A percentile compares a stretch with the other conserved stretches of the same genome.
These are phyloP conservation scores for Exutisphaerella laricina DNA, from an alignment of 2,329 filamentous ascomycete species.

Conservation along the genomic window DNA sequence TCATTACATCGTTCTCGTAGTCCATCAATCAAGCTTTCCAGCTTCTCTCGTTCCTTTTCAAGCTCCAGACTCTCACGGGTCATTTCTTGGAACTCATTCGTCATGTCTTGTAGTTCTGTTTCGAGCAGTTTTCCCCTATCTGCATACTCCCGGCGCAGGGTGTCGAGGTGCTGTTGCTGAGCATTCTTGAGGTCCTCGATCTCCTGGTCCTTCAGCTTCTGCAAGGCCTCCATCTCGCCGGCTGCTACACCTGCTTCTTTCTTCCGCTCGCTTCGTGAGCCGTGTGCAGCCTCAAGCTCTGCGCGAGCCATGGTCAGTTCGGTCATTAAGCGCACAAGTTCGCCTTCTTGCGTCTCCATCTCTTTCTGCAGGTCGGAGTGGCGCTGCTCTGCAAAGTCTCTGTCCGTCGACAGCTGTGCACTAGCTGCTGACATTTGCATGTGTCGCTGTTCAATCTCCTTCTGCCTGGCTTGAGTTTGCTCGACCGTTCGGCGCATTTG, in stretches of 20 bases:
- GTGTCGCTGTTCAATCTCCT: constrained; percentile 31
- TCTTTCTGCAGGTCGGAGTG: constrained; percentile 31
- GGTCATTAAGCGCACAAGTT: constrained; percentile 61
- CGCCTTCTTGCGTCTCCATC: constrained; percentile 48
- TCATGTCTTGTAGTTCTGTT: constrained; percentile 60
- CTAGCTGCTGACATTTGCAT: constrained; percentile 27
- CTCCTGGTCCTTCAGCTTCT: constrained; percentile 40
- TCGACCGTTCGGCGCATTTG: constrained; percentile 28
- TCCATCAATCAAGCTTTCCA: constrained; percentile 59
- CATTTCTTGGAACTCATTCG: constrained; percentile 64
- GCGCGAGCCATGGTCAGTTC: constrained; percentile 86
- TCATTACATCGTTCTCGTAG: constrained; percentile 59
- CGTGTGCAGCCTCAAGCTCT: constrained; percentile 92
- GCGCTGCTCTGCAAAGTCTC: constrained; percentile 15
- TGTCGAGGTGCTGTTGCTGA: constrained; percentile 41
- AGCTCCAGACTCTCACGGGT: constrained; percentile 65
- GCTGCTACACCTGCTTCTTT: constrained; percentile 61
- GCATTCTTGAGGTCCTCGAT: constrained; percentile 42
- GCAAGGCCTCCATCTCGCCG: constrained; percentile 38
- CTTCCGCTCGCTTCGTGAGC: constrained; percentile 62
- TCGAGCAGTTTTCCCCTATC: constrained; percentile 47
- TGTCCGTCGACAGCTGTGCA: constrained; percentile 19
- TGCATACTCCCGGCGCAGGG: constrained; percentile 20
- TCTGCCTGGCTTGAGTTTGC: constrained; percentile 29
- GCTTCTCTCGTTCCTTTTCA: constrained; percentile 62